Evolutionary conservation across 257 asterid genomes (phyloP).

Genomic region (Nicotiana undulata): DNA sequence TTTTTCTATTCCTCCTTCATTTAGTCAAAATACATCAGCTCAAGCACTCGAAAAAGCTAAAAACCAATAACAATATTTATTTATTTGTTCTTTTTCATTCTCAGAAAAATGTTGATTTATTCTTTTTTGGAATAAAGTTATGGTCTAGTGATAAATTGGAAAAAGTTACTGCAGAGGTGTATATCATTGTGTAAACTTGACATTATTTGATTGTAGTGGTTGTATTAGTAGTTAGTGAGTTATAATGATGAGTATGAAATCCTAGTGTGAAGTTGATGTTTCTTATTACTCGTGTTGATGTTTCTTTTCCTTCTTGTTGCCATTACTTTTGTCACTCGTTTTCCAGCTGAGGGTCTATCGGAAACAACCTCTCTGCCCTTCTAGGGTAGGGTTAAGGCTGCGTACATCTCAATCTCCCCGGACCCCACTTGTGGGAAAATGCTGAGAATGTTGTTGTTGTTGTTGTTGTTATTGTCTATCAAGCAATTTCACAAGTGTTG

Average conservation of each 20-base stretch:
- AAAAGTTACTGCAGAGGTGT: constrained; percentile 1
- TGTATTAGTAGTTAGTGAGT: neutral
- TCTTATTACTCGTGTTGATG: neutral
- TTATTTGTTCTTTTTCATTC: too few relatives aligned
- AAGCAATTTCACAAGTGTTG: neutral
- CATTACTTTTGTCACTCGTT: too few relatives aligned
- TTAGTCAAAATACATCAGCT: neutral
- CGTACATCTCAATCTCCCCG: too few relatives aligned
- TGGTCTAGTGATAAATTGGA: neutral
- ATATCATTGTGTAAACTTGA: neutral
- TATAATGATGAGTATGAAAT: neutral
- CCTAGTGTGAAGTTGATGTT: neutral
- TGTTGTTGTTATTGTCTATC: neutral
- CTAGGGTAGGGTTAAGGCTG: too few relatives aligned
- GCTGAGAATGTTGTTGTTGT: too few relatives aligned
- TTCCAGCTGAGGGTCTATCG: too few relatives aligned
- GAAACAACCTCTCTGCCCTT: too few relatives aligned
- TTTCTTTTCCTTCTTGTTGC: too few relatives aligned
- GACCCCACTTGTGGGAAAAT: too few relatives aligned
- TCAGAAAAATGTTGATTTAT: too few relatives aligned
- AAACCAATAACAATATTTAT: neutral
- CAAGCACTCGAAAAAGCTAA: neutral
- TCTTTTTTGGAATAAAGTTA: neutral
- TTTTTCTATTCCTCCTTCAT: neutral
- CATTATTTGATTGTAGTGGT: neutral